Evolutionary conservation across 495 filamentous ascomycete species (phyloP).

Genomic region (Ramalina intermedia): DNA sequence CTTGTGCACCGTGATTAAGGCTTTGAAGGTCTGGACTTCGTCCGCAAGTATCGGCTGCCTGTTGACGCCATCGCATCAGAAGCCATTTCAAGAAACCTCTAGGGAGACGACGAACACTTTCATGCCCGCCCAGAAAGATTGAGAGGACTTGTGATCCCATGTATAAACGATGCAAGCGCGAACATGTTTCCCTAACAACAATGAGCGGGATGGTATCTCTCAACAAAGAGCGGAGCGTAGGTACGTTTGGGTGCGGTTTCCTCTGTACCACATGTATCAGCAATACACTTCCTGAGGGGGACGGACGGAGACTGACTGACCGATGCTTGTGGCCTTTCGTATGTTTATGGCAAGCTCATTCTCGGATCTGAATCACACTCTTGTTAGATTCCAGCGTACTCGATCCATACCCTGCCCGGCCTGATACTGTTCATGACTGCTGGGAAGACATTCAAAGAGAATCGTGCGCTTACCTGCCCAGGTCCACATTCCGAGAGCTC

Average conservation of each 20-base stretch:
- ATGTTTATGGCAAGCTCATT: constrained; percentile 90
- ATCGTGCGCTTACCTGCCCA: constrained; percentile 32
- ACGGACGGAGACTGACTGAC: constrained; percentile 25
- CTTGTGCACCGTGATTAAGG: constrained; percentile 84
- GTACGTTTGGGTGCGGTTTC: constrained; percentile 90
- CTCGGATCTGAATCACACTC: constrained; percentile 37
- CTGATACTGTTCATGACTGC: too few relatives aligned
- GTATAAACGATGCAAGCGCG: constrained; percentile 96
- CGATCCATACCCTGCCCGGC: too few relatives aligned
- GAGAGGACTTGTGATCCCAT: constrained; percentile 96
- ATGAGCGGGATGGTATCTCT: neutral
- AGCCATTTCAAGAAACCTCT: neutral
- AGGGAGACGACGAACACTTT: constrained; percentile 59
- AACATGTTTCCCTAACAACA: constrained; percentile 70
- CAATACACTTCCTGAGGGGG: neutral
- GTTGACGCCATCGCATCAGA: constrained; percentile 1
- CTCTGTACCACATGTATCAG: constrained; percentile 34
- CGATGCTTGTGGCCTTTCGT: constrained; percentile 84
- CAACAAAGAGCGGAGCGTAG: constrained; percentile 10
- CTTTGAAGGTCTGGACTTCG: constrained; percentile 89
- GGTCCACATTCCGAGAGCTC: constrained; percentile 40
- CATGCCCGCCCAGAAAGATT: constrained; percentile 94
- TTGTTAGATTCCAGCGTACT: neutral
- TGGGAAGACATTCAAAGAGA: neutral
- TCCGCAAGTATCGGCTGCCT: constrained; percentile 93